phyloP scores from a whole-genome alignment of 2,329 filamentous ascomycete genomes.

The Lecanicillium sp. region DNA sequence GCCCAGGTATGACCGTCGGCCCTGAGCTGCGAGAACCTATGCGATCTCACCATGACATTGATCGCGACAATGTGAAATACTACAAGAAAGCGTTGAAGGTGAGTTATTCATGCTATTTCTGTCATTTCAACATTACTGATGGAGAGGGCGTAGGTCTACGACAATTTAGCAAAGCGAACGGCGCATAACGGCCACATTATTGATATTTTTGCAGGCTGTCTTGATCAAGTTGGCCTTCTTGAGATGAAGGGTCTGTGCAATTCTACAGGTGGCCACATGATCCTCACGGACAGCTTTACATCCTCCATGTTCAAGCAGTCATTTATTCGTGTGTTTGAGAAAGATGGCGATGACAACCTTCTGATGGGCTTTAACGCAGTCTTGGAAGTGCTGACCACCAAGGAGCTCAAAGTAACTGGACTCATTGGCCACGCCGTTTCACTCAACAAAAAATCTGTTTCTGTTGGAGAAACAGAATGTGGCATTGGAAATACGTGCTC shows the following conservation, averaged over 20 bases:
- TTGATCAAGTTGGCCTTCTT: constrained; percentile 92
- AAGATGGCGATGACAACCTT: constrained; percentile 88
- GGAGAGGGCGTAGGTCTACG: constrained; percentile 68
- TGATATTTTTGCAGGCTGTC: constrained; percentile 93
- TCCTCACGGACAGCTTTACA: constrained; percentile 95
- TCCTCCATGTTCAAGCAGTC: constrained; percentile 99
- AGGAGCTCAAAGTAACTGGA: constrained; percentile 96
- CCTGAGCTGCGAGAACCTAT: constrained; percentile 94
- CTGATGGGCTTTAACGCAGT: constrained; percentile 98
- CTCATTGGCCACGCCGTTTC: constrained; percentile 95
- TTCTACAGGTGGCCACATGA: constrained; percentile 95
- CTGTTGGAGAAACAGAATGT: constrained; percentile 94
- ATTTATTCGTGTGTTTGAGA: constrained; percentile 94
- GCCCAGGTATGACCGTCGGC: constrained; percentile 92
- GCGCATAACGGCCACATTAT: constrained; percentile 96
- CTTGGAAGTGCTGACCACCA: constrained; percentile 91
- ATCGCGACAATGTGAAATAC: constrained; percentile 98
- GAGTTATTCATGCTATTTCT: constrained; percentile 14
- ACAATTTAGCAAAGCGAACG: constrained; percentile 84
- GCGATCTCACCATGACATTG: constrained; percentile 96
- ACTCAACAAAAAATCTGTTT: constrained; percentile 95
- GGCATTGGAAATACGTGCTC: constrained; percentile 98
- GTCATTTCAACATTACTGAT: constrained; percentile 16
- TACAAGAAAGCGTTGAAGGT: constrained; percentile 98
- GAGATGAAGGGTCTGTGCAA: constrained; percentile 98